These are phyloP conservation scores for Periconia sp. DNA, from an alignment of 2,329 filamentous ascomycete genomes.

Conservation along the genomic window DNA sequence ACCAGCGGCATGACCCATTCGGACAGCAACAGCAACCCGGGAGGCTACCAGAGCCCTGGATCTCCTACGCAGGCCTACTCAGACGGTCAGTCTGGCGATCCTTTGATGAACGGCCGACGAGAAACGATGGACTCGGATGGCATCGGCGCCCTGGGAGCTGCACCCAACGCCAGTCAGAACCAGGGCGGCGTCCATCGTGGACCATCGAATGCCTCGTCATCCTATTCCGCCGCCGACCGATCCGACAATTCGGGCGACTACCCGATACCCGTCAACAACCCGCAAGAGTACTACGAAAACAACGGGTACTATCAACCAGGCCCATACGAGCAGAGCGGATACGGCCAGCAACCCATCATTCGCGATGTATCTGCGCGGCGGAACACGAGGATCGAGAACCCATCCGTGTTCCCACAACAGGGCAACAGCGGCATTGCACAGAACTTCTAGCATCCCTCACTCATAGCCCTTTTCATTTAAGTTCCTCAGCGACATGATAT, in stretches of 20 bases:
- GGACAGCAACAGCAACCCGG: constrained; percentile 67
- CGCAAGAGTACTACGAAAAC: constrained; percentile 60
- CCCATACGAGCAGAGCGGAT: constrained; percentile 62
- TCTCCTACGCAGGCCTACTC: constrained; percentile 72
- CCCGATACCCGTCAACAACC: constrained; percentile 54
- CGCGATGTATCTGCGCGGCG: constrained; percentile 89
- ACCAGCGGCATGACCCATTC: constrained; percentile 78
- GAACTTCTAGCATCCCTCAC: constrained; percentile 72
- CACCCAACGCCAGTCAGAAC: constrained; percentile 69
- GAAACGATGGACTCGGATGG: constrained; percentile 74
- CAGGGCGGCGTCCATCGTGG: constrained; percentile 77
- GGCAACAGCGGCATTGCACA: constrained; percentile 91
- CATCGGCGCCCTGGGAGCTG: constrained; percentile 76
- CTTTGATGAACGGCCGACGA: constrained; percentile 59
- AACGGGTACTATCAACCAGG: constrained; percentile 62
- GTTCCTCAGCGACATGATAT: not conserved
- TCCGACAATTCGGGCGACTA: constrained; percentile 69
- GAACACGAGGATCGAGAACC: constrained; percentile 94
- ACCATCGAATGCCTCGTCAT: constrained; percentile 93
- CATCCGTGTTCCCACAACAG: constrained; percentile 87
- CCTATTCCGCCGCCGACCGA: constrained; percentile 81
- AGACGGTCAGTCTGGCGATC: constrained; percentile 73
- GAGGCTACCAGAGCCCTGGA: constrained; percentile 57
- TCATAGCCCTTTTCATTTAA: too few relatives aligned
- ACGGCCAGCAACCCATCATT: constrained; percentile 76